Percentiles rank a stretch among this genome's conserved stretches.
phyloP scores from a whole-genome alignment of 2,329 filamentous ascomycete genomes.

The Bretziella fagacearum region DNA sequence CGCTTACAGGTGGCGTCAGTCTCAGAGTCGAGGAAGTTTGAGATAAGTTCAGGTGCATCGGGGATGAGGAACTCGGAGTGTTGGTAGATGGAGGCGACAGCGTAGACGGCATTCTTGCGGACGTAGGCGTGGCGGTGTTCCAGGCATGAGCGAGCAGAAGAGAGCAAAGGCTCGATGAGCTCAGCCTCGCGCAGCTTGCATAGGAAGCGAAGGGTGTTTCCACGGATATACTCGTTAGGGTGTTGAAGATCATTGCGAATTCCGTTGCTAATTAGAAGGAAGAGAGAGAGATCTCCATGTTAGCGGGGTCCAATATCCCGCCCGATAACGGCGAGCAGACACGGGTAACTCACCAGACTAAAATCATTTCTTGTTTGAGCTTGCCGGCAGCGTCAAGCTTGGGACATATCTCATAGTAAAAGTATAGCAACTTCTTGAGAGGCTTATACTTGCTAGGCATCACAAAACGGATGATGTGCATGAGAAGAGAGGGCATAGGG shows the following conservation, averaged over 20 bases:
- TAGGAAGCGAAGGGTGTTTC: constrained; percentile 94
- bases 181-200: constrained; percentile 92
- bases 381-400: constrained; percentile 87
- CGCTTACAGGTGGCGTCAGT: constrained; percentile 93
- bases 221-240: constrained; percentile 93
- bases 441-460: constrained; percentile 97
- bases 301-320: background rate
- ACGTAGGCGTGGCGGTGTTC: constrained; percentile 96
- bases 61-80: constrained; percentile 87
- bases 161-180: constrained; percentile 87
- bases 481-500: constrained; percentile 82
- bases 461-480: constrained; percentile 99
- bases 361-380: constrained; percentile 98
- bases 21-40: constrained; percentile 76
- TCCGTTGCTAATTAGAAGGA: constrained; percentile 61
- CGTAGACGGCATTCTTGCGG: constrained; percentile 94
- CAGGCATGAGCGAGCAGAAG: constrained; percentile 78
- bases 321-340: background rate
- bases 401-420: constrained; percentile 98
- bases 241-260: constrained; percentile 96
- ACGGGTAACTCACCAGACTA: constrained; percentile 59
- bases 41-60: constrained; percentile 82
- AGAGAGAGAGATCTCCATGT: background rate
- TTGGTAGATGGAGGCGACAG: constrained; percentile 77
- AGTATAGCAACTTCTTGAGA: constrained; percentile 95